phyloP scores from a whole-genome alignment of 306 rosid genomes.

The Vigna unguiculata region DNA sequence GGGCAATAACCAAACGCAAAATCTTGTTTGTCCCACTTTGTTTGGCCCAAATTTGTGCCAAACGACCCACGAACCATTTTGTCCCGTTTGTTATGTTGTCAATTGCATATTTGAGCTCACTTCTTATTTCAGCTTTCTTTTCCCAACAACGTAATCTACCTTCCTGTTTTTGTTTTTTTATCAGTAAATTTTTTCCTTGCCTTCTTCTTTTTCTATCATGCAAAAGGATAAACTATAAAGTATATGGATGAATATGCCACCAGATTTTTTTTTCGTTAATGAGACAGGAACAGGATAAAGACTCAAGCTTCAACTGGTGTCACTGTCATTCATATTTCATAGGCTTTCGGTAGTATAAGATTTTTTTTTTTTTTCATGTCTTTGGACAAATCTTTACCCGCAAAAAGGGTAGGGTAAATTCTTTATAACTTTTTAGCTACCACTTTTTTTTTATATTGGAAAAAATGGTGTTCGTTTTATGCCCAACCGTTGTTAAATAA shows the following conservation, averaged over 20 bases:
- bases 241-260: slow-evolving; percentile 3
- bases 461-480: neutral
- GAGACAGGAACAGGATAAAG: slow-evolving; percentile 16
- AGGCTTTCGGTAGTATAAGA: slow-evolving; percentile 2
- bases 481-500: neutral
- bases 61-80: slow-evolving; percentile 28
- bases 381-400: slow-evolving; percentile 23
- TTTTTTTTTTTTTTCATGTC: slow-evolving; percentile 3
- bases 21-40: slow-evolving; percentile 45
- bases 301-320: slow-evolving; percentile 24
- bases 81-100: slow-evolving; percentile 38
- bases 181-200: neutral
- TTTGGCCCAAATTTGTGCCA: slow-evolving; percentile 43
- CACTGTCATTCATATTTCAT: slow-evolving; percentile 16
- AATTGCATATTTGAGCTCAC: slow-evolving; percentile 5
- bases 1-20: slow-evolving; percentile 40
- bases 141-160: slow-evolving; percentile 4
- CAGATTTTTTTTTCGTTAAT: slow-evolving; percentile 13
- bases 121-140: slow-evolving; percentile 20
- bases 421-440: neutral
- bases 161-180: neutral
- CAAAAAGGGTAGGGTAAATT: slow-evolving; percentile 21
- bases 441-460: neutral
- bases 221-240: slow-evolving; percentile 9
- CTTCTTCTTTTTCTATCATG: slow-evolving; percentile 11